Percentiles rank a stretch among this genome's conserved stretches.
phyloP scores from a whole-genome alignment of 768 basidiomycete species.

The Xerocomellus amylosporus region DNA sequence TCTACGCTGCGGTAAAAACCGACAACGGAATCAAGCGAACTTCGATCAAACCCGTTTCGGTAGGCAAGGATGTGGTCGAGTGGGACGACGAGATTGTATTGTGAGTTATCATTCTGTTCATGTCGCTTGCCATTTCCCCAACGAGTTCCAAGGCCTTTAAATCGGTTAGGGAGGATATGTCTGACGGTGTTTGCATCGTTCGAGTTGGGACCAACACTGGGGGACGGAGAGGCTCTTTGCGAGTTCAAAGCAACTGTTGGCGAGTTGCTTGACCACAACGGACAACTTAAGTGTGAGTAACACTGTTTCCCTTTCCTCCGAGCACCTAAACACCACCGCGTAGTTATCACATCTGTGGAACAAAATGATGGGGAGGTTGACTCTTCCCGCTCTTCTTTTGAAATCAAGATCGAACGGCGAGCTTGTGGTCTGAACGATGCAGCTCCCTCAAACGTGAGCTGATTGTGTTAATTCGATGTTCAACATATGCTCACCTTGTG shows the following conservation, averaged over 20 bases:
- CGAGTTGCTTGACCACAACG: not conserved
- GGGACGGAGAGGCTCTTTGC: constrained; percentile 4
- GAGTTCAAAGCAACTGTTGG: not conserved
- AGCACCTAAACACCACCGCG: not conserved
- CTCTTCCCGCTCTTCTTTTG: not conserved
- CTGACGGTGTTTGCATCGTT: constrained; percentile 5
- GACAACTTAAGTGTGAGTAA: not conserved
- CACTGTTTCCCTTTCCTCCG: too few relatives aligned
- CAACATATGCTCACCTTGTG: not conserved
- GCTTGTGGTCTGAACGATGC: too few relatives aligned
- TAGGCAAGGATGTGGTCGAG: not conserved
- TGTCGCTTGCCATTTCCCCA: not conserved
- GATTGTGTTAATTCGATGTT: not conserved
- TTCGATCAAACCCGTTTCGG: not conserved
- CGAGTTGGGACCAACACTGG: constrained; percentile 2
- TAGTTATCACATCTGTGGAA: not conserved
- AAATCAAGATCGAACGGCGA: not conserved
- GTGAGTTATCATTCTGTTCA: not conserved
- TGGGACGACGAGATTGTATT: constrained; percentile 1
- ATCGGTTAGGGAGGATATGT: not conserved
- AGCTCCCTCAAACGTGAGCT: not conserved
- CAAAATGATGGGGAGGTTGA: not conserved
- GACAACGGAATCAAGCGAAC: not conserved
- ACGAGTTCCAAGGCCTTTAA: not conserved
- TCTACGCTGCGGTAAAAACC: not conserved